These are phyloP conservation scores for Leptomonas pyrrhocoris DNA, from an alignment of 208 protist genomes.

Conservation along the genomic window DNA sequence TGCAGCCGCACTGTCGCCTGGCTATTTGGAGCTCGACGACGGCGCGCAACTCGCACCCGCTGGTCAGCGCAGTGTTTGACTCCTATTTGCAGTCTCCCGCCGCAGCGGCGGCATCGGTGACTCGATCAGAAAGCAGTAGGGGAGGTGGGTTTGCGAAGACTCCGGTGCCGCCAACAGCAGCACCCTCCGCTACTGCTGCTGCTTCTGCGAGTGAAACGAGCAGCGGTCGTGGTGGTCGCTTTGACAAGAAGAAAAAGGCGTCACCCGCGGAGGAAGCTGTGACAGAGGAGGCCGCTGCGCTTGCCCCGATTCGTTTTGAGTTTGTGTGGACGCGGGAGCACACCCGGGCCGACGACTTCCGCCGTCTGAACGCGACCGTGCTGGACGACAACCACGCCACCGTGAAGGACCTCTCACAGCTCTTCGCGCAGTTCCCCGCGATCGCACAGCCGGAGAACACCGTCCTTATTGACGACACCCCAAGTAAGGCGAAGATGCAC, in stretches of 20 bases:
- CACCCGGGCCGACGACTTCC: constrained; percentile 78
- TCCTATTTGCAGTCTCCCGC: constrained; percentile 6
- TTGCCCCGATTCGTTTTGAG: constrained; percentile 50
- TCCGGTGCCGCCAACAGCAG: neutral
- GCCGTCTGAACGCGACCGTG: constrained; percentile 54
- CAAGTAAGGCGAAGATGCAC: constrained; percentile 80
- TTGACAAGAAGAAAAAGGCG: constrained; percentile 17
- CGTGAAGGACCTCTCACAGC: constrained; percentile 73
- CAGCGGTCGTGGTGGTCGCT: constrained; percentile 12
- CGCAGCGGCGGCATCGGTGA: neutral
- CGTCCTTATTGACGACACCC: constrained; percentile 87
- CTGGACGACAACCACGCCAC: constrained; percentile 81
- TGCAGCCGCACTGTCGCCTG: constrained; percentile 79
- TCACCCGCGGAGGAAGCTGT: neutral
- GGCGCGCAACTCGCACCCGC: constrained; percentile 77
- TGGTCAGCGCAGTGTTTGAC: constrained; percentile 79
- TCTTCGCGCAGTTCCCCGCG: constrained; percentile 64
- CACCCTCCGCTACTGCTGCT: neutral
- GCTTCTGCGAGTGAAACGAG: neutral
- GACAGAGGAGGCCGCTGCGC: neutral
- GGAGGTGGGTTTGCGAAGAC: constrained; percentile 11
- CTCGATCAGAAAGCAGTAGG: neutral
- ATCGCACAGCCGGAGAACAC: constrained; percentile 78
- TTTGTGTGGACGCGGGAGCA: constrained; percentile 91
- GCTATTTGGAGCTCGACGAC: constrained; percentile 91